Conservation (phyloP, 441 rosid genomes). For the Hypseocharis bilobata region DNA sequence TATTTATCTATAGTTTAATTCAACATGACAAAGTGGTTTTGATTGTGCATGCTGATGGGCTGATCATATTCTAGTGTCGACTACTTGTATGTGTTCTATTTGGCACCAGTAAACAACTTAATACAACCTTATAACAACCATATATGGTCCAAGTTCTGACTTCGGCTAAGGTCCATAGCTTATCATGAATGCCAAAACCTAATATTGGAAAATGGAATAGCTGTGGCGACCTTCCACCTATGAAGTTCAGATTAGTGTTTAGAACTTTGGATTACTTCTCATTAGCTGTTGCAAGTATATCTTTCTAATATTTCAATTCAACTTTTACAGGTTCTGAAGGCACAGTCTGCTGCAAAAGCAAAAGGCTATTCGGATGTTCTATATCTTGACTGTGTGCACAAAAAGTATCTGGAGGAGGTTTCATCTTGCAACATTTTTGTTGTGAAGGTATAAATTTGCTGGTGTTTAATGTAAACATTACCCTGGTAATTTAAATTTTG, state of each 20-base stretch:
- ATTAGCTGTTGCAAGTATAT: neutral
- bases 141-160: too few species aligned
- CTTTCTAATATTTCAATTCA: constrained; percentile 3
- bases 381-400: constrained; percentile 79
- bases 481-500: neutral
- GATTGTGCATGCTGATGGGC: neutral
- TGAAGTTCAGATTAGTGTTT: neutral
- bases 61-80: neutral
- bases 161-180: too few species aligned
- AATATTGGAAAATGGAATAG: too few species aligned
- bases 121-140: neutral
- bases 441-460: constrained; percentile 53
- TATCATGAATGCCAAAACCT: too few species aligned
- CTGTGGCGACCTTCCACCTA: neutral
- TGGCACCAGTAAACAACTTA: too few species aligned
- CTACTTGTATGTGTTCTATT: too few species aligned
- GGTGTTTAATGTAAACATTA: neutral
- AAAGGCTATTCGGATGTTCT: constrained; percentile 90
- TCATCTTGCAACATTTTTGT: constrained; percentile 90
- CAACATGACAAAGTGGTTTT: neutral
- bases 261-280: neutral
- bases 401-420: constrained; percentile 76
- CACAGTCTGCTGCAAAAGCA: constrained; percentile 78
- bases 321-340: constrained; percentile 62
- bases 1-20: too few species aligned